A percentile compares a stretch with the other conserved stretches of the same genome.
Evolutionary conservation across 106 monocot species (phyloP).

Genomic region (Narthecium ossifragum): DNA sequence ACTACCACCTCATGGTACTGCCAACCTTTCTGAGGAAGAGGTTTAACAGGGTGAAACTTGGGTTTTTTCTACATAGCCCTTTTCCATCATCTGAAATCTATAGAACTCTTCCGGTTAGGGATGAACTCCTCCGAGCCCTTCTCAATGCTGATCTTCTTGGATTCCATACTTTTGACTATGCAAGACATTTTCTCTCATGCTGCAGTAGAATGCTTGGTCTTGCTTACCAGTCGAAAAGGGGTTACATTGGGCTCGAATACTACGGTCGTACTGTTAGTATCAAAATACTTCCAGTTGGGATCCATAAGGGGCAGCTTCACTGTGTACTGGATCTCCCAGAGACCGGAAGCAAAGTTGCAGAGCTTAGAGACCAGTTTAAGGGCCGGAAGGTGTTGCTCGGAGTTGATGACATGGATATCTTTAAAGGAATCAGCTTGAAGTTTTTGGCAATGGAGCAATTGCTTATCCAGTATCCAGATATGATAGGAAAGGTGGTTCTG

Average conservation of each 20-base stretch:
- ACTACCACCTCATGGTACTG: slow-evolving; percentile 48
- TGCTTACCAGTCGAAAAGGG: slow-evolving; percentile 42
- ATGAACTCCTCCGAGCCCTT: slow-evolving; percentile 46
- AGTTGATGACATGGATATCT: slow-evolving; percentile 54
- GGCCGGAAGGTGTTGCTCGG: slow-evolving; percentile 30
- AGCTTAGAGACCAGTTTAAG: slow-evolving; percentile 37
- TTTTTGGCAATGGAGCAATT: slow-evolving; percentile 50
- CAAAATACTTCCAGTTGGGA: slow-evolving; percentile 51
- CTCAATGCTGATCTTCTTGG: slow-evolving; percentile 48
- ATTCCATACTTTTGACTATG: slow-evolving; percentile 53
- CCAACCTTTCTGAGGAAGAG: slow-evolving; percentile 47
- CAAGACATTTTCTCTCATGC: slow-evolving; percentile 53
- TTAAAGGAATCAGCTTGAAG: slow-evolving; percentile 55
- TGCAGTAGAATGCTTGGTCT: slow-evolving; percentile 54
- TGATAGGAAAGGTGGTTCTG: slow-evolving; percentile 34
- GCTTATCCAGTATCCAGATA: slow-evolving; percentile 35
- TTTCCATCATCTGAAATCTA: slow-evolving; percentile 55
- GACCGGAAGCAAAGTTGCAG: slow-evolving; percentile 27
- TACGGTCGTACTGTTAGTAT: slow-evolving; percentile 49
- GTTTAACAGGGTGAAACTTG: slow-evolving; percentile 47
- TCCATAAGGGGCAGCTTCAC: slow-evolving; percentile 42
- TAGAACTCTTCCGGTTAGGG: slow-evolving; percentile 43
- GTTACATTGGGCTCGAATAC: slow-evolving; percentile 49
- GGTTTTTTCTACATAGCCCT: slow-evolving; percentile 51
- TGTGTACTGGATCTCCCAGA: slow-evolving; percentile 27